Evolutionary conservation across 495 filamentous ascomycete genomes (phyloP).

Genomic region (Articulospora tetracladia): DNA sequence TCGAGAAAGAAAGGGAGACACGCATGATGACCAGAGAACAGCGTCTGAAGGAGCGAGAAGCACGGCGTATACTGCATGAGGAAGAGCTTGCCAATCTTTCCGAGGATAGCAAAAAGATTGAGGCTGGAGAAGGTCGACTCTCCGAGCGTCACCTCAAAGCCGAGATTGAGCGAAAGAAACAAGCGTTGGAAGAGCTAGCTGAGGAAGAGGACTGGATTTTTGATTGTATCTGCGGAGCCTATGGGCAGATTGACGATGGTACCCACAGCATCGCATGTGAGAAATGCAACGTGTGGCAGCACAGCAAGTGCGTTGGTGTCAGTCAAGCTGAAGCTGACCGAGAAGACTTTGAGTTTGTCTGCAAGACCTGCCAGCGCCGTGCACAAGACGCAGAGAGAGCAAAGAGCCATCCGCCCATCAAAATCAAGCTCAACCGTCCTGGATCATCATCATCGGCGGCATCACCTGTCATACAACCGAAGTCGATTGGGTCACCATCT

Average conservation of each 20-base stretch:
- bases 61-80: slow-evolving; percentile 74
- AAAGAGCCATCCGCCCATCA: slow-evolving; percentile 50
- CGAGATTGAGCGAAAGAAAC: slow-evolving; percentile 72
- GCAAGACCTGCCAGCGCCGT: slow-evolving; percentile 67
- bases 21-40: slow-evolving; percentile 83
- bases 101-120: slow-evolving; percentile 67
- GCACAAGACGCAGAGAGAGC: slow-evolving; percentile 54
- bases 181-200: slow-evolving; percentile 65
- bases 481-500: slow-evolving; percentile 13
- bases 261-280: slow-evolving; percentile 94
- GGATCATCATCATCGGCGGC: slow-evolving; percentile 35
- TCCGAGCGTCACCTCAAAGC: slow-evolving; percentile 77
- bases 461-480: neutral
- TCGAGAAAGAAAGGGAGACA: slow-evolving; percentile 68
- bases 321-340: slow-evolving; percentile 70
- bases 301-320: slow-evolving; percentile 85
- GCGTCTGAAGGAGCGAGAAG: slow-evolving; percentile 77
- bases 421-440: slow-evolving; percentile 67
- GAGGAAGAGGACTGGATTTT: slow-evolving; percentile 87
- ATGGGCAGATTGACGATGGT: slow-evolving; percentile 91
- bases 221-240: slow-evolving; percentile 85
- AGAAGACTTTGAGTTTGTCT: slow-evolving; percentile 88
- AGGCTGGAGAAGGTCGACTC: slow-evolving; percentile 57
- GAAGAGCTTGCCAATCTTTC: slow-evolving; percentile 75
- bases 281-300: slow-evolving; percentile 93